Evolutionary conservation across 2,329 filamentous ascomycete species (phyloP), one percentile per base, ranked within the genome.

Genomic region (Fusarium goolgardi): DNA sequence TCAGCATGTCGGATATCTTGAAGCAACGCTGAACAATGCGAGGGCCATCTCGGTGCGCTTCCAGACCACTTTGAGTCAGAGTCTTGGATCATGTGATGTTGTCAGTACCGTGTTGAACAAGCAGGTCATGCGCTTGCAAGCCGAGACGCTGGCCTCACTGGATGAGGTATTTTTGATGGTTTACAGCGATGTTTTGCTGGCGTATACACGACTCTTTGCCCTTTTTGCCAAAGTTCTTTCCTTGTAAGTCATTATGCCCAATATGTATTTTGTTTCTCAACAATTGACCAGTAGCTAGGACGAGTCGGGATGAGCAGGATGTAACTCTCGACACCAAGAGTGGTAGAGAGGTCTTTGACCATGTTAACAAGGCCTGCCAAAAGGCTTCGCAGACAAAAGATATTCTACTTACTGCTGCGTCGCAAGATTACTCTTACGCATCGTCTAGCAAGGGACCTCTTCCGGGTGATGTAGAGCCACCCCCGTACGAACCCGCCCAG

Each of bases 61-160:
- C 37, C 78, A 79, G 50, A 69, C 64, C 0, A 65, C 71, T 11
- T 53, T 79, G 25, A 71, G 69, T 51, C 66, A 71, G 15, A 72
- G 67, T 12, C 63, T 80, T 2, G 62, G 60, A 23, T 71, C 65
- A 7, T 79, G 78, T 46, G 76, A 78, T 59, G 67, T 59, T 6
- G 65, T 71, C 6, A 65, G 69, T 21, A 77, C 75, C 2, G 69
- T 69, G 18, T 47, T 79, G 37, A 74, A 75, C 40, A 79, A 79
- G 63, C 78, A 80, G 70, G 52, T 77, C 1, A 74, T 76, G 72
- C 71, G 77, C 6, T 57, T 80, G 50, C 72, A 75, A 32, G 55
- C 69, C 0, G 67, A 72, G 21, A 75, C 69, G 21, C 57, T 75
- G 25, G 46, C 49, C 1, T 50, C 60, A 15, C 16, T 78, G 23